Evolutionary conservation across 805 yeast species (phyloP).

Genomic region (Lachancea fermentati): DNA sequence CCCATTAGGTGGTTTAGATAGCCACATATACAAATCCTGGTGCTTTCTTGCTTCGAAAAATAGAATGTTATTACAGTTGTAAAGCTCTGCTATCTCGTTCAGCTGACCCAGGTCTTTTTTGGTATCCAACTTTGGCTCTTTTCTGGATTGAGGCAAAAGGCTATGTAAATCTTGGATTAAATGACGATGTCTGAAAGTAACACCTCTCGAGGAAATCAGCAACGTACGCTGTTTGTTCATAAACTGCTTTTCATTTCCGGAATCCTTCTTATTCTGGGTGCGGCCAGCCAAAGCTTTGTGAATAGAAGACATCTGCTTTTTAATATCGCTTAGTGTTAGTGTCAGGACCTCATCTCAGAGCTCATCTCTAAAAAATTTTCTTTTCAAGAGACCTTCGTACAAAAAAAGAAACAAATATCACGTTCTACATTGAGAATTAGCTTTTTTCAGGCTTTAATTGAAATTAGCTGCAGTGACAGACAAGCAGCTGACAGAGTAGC

Average conservation of each 20-base stretch:
- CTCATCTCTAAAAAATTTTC: not conserved
- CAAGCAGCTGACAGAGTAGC: not conserved
- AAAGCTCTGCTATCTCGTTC: conserved; percentile 92
- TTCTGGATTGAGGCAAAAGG: conserved; percentile 89
- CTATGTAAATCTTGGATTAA: conserved; percentile 72
- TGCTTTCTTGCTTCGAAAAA: conserved; percentile 96
- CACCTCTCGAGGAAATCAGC: conserved; percentile 89
- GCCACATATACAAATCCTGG: conserved; percentile 89
- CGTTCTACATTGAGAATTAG: not conserved
- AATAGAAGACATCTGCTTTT: conserved; percentile 55
- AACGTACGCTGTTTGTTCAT: conserved; percentile 85
- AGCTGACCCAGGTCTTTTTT: conserved; percentile 83
- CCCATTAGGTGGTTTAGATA: conserved; percentile 95
- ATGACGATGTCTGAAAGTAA: conserved; percentile 93
- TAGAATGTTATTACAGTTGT: conserved; percentile 92
- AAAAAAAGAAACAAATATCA: conserved; percentile 1
- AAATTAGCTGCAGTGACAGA: not conserved
- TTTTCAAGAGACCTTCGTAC: not conserved
- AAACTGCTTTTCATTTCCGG: conserved; percentile 44
- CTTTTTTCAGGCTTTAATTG: not conserved
- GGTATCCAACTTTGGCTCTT: conserved; percentile 92
- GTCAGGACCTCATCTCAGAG: conserved; percentile 5
- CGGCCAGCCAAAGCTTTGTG: conserved; percentile 61
- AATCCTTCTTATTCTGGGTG: conserved; percentile 24
- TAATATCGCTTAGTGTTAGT: not conserved